These are phyloP conservation scores for Geotrichum bryndzae DNA, from an alignment of 1,139 yeast genomes.

Conservation along the genomic window DNA sequence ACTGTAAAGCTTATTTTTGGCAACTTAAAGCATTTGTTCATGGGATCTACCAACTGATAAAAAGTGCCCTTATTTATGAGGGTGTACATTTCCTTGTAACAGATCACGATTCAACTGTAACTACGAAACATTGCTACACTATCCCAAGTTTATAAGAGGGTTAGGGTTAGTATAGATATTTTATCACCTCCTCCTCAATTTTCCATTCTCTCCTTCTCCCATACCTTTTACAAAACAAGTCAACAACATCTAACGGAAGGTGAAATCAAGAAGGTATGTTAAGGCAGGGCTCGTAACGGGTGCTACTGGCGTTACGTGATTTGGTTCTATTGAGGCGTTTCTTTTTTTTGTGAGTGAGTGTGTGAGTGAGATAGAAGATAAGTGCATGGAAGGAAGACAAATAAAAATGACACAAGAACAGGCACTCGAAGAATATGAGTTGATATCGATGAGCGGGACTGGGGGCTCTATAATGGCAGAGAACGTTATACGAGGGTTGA, in stretches of 20 bases:
- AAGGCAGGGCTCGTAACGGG: background rate
- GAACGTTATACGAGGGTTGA: background rate
- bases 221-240: background rate
- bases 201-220: background rate
- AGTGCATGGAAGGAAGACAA: background rate
- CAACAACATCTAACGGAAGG: background rate
- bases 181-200: conserved; percentile 3
- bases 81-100: background rate
- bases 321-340: background rate
- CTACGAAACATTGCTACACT: background rate
- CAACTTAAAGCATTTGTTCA: too few species aligned
- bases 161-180: background rate
- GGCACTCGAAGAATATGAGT: background rate
- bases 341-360: background rate
- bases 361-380: background rate
- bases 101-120: background rate
- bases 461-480: background rate
- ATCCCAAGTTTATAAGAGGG: background rate
- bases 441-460: background rate
- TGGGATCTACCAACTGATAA: too few species aligned
- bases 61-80: too few species aligned
- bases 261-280: background rate
- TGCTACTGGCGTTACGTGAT: background rate
- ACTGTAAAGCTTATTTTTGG: too few species aligned
- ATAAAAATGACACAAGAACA: background rate